Evolutionary conservation across 2,329 filamentous ascomycete species (phyloP).

Genomic region (Graphilbum fragrans): DNA sequence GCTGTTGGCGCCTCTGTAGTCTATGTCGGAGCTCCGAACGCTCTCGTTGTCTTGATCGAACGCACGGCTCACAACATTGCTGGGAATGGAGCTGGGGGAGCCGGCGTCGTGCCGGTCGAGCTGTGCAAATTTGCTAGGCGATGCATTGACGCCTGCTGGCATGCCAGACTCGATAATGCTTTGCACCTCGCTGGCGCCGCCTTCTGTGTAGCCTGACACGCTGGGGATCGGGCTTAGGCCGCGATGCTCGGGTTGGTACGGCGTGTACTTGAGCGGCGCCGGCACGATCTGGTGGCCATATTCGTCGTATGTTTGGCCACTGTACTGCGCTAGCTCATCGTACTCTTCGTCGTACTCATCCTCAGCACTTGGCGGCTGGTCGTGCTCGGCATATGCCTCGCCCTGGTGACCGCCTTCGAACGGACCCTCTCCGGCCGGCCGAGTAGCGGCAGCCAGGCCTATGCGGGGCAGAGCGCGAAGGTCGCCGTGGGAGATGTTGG

Average conservation of each 20-base stretch:
- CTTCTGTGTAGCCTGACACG: slow-evolving; percentile 73
- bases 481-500: slow-evolving; percentile 48
- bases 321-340: slow-evolving; percentile 5
- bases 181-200: slow-evolving; percentile 42
- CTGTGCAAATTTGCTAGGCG: slow-evolving; percentile 44
- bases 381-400: slow-evolving; percentile 13
- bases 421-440: slow-evolving; percentile 22
- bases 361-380: slow-evolving; percentile 23
- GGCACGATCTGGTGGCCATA: slow-evolving; percentile 52
- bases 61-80: slow-evolving; percentile 34
- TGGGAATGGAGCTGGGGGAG: slow-evolving; percentile 45
- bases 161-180: slow-evolving; percentile 44
- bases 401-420: slow-evolving; percentile 34
- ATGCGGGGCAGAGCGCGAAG: slow-evolving; percentile 40
- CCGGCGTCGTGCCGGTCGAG: slow-evolving; percentile 24
- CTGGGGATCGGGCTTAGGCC: slow-evolving; percentile 84
- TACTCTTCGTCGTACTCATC: slow-evolving; percentile 20
- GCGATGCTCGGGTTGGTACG: slow-evolving; percentile 56
- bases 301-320: slow-evolving; percentile 32
- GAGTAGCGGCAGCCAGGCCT: slow-evolving; percentile 15
- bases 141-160: slow-evolving; percentile 39
- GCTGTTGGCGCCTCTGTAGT: slow-evolving; percentile 28
- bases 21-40: slow-evolving; percentile 39
- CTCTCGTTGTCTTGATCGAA: slow-evolving; percentile 49
- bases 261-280: slow-evolving; percentile 52